A percentile compares a stretch with the other conserved stretches of the same genome.
Evolutionary conservation across 139 green algal genomes (phyloP).

Genomic region (Chlorella sp.): DNA sequence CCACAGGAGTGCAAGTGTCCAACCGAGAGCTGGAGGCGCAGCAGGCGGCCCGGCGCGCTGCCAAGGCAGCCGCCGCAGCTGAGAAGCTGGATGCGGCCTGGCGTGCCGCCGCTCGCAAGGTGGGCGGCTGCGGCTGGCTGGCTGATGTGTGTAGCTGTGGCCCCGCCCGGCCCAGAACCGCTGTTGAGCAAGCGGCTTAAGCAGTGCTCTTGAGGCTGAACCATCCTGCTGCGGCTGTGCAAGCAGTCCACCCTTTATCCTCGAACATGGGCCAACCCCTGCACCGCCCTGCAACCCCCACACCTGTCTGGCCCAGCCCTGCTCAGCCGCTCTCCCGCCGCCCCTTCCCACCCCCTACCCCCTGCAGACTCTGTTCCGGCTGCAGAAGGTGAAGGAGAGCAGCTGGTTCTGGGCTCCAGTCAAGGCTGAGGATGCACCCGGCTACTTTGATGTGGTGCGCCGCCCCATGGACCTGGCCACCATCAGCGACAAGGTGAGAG

Average conservation of each 20-base stretch:
- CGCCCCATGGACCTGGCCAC: slow-evolving; percentile 69
- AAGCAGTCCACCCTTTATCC: too few species aligned
- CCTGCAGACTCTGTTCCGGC: slow-evolving; percentile 8
- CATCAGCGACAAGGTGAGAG: slow-evolving; percentile 47
- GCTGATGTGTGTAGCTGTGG: too few species aligned
- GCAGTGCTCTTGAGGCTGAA: too few species aligned
- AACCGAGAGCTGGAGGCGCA: background rate
- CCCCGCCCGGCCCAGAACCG: too few species aligned
- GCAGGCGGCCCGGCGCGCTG: background rate
- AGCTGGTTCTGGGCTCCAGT: slow-evolving; percentile 39
- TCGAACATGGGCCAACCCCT: too few species aligned
- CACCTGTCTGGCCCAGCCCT: background rate
- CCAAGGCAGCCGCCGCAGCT: background rate
- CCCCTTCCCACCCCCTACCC: background rate
- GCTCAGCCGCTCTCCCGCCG: background rate
- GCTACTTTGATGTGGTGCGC: slow-evolving; percentile 48
- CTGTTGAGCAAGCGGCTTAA: too few species aligned
- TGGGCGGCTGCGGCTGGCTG: too few species aligned
- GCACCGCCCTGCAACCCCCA: too few species aligned
- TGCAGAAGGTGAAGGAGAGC: slow-evolving; percentile 9
- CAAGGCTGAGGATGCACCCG: slow-evolving; percentile 39
- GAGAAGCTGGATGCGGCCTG: slow-evolving; percentile 14
- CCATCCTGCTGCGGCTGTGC: too few species aligned
- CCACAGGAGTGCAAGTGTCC: background rate
- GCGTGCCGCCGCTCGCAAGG: slow-evolving; percentile 24